Evolutionary conservation across 31 red algal species (phyloP).

Genomic region (Endocladia muricata): DNA sequence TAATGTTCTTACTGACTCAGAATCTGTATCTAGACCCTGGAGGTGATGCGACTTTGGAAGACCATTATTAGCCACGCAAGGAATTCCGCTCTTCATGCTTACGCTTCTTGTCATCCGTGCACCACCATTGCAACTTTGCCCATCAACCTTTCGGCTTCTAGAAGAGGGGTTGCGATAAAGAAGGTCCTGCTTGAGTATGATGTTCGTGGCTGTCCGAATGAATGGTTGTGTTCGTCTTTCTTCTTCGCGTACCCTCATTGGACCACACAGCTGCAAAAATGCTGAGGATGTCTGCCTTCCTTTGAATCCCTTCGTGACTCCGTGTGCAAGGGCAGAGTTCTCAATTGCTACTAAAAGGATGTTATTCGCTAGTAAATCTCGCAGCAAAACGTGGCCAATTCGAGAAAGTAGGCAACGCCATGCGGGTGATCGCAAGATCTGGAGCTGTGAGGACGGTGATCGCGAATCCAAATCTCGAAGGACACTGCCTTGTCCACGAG

Average conservation of each 20-base stretch:
- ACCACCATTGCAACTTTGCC: no score
- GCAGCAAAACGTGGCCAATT: constrained; percentile 32
- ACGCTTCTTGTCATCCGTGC: no score
- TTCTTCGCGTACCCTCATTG: background rate
- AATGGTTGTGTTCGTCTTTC: background rate
- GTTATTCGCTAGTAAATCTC: constrained; percentile 27
- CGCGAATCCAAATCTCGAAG: constrained; percentile 52
- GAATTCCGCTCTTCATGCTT: no score
- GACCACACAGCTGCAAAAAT: constrained; percentile 59
- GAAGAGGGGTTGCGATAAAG: constrained; percentile 13
- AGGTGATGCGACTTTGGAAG: no score
- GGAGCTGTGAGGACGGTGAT: constrained; percentile 29
- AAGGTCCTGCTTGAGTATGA: constrained; percentile 44
- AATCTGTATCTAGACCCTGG: no score
- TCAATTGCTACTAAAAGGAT: constrained; percentile 28
- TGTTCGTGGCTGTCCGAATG: background rate
- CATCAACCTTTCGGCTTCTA: no score
- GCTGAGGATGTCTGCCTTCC: constrained; percentile 6
- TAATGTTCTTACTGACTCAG: no score
- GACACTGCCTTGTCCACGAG: constrained; percentile 43
- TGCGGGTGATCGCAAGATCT: constrained; percentile 18
- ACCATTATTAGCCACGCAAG: no score
- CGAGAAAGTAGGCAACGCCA: constrained; percentile 21
- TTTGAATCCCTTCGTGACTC: no score
- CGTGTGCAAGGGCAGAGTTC: no score